phyloP scores from a whole-genome alignment of 306 rosid genomes.

The Abrus pulchellus region DNA sequence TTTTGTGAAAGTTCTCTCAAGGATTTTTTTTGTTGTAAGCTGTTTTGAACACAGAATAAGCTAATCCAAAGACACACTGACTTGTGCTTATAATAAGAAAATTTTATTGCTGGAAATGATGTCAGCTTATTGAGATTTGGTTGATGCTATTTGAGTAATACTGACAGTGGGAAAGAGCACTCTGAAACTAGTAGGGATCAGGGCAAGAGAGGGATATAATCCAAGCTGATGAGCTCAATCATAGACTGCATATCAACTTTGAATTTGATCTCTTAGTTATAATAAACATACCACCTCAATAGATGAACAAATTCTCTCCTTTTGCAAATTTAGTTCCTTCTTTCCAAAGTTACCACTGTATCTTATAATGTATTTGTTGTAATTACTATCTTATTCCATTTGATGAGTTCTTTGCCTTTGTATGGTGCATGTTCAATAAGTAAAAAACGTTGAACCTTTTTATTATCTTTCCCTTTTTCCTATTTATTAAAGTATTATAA shows the following conservation, averaged over 20 bases:
- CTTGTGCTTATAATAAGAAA: not conserved
- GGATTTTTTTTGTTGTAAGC: not conserved
- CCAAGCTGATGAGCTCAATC: constrained; percentile 26
- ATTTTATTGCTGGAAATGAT: not conserved
- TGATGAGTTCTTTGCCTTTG: constrained; percentile 26
- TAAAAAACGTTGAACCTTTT: constrained; percentile 3
- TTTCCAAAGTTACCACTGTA: not conserved
- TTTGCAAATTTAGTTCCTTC: constrained; percentile 6
- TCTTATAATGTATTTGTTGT: constrained; percentile 7
- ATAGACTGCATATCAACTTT: not conserved
- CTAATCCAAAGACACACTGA: not conserved
- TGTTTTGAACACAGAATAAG: not conserved
- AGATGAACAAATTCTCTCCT: not conserved
- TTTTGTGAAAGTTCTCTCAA: not conserved
- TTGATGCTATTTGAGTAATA: constrained; percentile 6
- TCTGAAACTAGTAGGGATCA: not conserved
- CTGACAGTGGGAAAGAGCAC: not conserved
- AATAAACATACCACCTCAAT: not conserved
- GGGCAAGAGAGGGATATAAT: not conserved
- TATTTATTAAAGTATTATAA: not conserved
- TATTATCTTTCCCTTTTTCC: not conserved
- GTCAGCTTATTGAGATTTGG: constrained; percentile 18
- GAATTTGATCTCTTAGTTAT: not conserved
- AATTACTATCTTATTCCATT: not conserved
- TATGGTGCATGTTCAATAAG: not conserved